Evolutionary conservation across 2,329 filamentous ascomycete genomes (phyloP).

Genomic region (Magnaporthiopsis incrustans): DNA sequence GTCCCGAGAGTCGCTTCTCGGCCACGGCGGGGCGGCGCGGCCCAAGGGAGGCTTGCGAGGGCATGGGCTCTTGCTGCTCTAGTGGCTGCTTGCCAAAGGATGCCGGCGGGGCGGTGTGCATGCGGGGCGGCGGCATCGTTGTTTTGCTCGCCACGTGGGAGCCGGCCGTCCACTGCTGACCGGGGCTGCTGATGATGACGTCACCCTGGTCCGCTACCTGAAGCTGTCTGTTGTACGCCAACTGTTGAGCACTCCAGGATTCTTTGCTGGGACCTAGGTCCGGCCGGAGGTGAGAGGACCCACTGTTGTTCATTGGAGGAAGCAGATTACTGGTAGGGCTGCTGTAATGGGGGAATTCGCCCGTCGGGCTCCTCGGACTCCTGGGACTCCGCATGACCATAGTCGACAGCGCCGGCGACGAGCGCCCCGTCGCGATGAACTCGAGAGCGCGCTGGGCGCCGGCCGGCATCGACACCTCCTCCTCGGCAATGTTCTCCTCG

Average conservation of each 20-base stretch:
- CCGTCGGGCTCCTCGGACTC: background rate
- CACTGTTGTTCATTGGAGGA: conserved; percentile 16
- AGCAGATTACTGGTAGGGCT: background rate
- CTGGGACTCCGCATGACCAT: background rate
- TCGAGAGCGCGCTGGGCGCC: conserved; percentile 41
- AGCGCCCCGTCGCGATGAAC: conserved; percentile 39
- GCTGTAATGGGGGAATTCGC: background rate
- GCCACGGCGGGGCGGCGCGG: conserved; percentile 11
- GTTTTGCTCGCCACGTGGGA: background rate
- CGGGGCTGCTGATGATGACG: conserved; percentile 3
- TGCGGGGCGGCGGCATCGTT: conserved; percentile 14
- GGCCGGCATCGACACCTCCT: conserved; percentile 28
- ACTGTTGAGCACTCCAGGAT: conserved; percentile 32
- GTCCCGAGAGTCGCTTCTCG: conserved; percentile 44
- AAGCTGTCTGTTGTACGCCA: conserved; percentile 39
- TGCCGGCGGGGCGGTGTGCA: conserved; percentile 14
- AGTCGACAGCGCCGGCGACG: conserved; percentile 13
- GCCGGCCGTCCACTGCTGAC: background rate
- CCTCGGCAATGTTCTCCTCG: conserved; percentile 14
- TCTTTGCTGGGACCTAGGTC: conserved; percentile 42
- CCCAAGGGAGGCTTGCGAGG: background rate
- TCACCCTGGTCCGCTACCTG: conserved; percentile 24
- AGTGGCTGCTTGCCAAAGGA: conserved; percentile 16
- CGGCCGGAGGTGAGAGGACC: conserved; percentile 33
- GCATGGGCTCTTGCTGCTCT: conserved; percentile 23